Base-by-base conservation (phyloP, 2,329 filamentous ascomycete species). In the Periconia sp. region DNA sequence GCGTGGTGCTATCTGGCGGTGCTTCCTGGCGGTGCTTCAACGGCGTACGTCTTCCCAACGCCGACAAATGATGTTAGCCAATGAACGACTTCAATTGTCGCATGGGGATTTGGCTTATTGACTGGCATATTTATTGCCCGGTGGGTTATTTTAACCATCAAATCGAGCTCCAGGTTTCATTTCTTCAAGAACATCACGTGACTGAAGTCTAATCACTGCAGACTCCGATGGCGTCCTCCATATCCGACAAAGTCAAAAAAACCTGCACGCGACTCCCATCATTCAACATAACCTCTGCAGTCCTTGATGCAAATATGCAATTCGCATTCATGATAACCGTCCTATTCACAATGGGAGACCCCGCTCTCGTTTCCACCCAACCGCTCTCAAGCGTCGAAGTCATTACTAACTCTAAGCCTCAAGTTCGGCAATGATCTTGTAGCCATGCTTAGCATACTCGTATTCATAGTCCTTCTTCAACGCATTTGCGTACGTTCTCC, bases 201-300 rank as follows among this genome's bases (percentile, higher is more conserved):
- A 69, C 67, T 1, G 72, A 72, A 19, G 65, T 69, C 7, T 60
- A 77, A 1, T 46, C 54, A n/a, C n/a, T n/a, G n/a, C n/a, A 75
- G 79, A 78, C 11, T 79, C 79, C 47, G 79, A 82, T 44, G 74
- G 77, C 10, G 75, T 76, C 13, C 69, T 82, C 0, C 79, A 81
- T 30, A 66, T 69, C 59, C 20, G 70, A 71, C 23, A 68, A 78
- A 49, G 74, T 79, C 2, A 77, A 77, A 47, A 71, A 76, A 15
- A 76, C 77, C 1, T 61, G 58, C 41, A 63, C 57, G 2, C 62
- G 65, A 20, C 74, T 81, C 1, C 79, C 79, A 0, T 71, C 73
- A 15, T 75, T 56, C 41, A 69, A 67, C 37, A 65, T 69, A 11
- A 47, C 61, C 0, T 56, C 65, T 10, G 58, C 74, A n/a, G 74